Evolutionary conservation across 2,329 filamentous ascomycete species (phyloP).

Genomic region (Cercospora citrullina): DNA sequence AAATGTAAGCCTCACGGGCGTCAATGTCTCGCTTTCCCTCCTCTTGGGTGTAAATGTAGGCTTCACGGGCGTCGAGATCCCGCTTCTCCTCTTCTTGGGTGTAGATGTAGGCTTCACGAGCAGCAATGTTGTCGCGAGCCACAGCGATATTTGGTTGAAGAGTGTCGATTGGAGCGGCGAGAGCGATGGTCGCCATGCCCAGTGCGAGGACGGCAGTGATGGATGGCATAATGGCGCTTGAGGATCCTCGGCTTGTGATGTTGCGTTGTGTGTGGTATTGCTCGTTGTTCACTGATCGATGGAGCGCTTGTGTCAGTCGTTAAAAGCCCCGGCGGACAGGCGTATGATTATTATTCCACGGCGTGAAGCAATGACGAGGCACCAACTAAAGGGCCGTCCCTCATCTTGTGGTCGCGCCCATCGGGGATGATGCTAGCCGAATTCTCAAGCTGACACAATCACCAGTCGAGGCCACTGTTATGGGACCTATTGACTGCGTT

Average conservation of each 20-base stretch:
- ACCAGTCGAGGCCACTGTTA: not conserved
- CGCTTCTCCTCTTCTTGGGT: not conserved
- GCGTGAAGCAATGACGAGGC: not conserved
- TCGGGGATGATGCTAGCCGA: not conserved
- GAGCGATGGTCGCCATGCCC: not conserved
- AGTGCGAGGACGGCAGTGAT: not conserved
- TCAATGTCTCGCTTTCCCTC: too few relatives aligned
- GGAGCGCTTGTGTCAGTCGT: not conserved
- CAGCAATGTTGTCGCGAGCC: not conserved
- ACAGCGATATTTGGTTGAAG: not conserved
- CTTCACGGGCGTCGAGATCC: too few relatives aligned
- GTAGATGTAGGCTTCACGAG: not conserved
- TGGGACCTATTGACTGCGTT: not conserved
- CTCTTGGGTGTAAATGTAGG: not conserved
- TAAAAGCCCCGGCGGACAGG: not conserved
- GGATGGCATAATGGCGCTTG: not conserved
- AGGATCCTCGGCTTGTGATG: not conserved
- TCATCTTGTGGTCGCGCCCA: not conserved
- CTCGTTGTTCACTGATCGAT: not conserved
- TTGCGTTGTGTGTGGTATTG: not conserved
- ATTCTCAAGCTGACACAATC: not conserved
- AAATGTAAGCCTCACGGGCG: not conserved
- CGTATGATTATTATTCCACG: not conserved
- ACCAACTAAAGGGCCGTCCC: not conserved
- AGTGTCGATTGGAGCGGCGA: not conserved